Evolutionary conservation across 495 filamentous ascomycete species (phyloP).

Genomic region (Daldinia childiae): DNA sequence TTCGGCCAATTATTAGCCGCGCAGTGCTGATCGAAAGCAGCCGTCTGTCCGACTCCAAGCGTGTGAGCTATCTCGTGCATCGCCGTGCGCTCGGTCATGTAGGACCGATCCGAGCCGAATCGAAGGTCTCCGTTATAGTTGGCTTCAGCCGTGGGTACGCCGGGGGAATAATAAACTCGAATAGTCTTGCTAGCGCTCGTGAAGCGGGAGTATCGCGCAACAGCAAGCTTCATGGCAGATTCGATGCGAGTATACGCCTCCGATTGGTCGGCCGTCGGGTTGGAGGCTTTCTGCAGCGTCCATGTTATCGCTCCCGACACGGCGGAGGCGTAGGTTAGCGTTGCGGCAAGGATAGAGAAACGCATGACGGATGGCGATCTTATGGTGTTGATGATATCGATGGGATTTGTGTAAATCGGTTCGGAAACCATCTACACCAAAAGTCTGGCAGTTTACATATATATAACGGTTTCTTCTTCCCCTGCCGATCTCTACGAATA

Average conservation of each 20-base stretch:
- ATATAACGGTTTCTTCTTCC: not conserved
- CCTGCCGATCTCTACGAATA: not conserved
- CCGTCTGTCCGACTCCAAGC: constrained; percentile 54
- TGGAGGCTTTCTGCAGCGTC: constrained; percentile 43
- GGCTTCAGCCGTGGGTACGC: constrained; percentile 54
- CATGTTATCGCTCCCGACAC: constrained; percentile 48
- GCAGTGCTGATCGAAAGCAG: constrained; percentile 50
- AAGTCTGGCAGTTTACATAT: not conserved
- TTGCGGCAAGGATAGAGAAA: constrained; percentile 41
- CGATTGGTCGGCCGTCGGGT: constrained; percentile 50
- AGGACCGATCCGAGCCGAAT: constrained; percentile 53
- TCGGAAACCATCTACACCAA: not conserved
- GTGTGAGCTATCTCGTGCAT: constrained; percentile 59
- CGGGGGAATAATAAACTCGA: constrained; percentile 50
- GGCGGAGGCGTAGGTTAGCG: constrained; percentile 37
- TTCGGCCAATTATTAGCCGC: constrained; percentile 50
- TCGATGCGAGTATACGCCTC: constrained; percentile 54
- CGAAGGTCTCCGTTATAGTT: constrained; percentile 57
- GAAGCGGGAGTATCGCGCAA: constrained; percentile 49
- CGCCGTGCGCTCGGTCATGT: constrained; percentile 59
- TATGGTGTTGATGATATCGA: not conserved
- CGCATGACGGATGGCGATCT: constrained; percentile 43
- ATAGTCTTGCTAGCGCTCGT: constrained; percentile 48
- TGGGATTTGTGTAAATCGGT: not conserved
- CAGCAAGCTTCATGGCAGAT: constrained; percentile 49